Evolutionary conservation across 1,284 basidiomycete species (phyloP), one percentile per base, ranked within the genome.

Genomic region (Cutaneotrichosporon dermatis): DNA sequence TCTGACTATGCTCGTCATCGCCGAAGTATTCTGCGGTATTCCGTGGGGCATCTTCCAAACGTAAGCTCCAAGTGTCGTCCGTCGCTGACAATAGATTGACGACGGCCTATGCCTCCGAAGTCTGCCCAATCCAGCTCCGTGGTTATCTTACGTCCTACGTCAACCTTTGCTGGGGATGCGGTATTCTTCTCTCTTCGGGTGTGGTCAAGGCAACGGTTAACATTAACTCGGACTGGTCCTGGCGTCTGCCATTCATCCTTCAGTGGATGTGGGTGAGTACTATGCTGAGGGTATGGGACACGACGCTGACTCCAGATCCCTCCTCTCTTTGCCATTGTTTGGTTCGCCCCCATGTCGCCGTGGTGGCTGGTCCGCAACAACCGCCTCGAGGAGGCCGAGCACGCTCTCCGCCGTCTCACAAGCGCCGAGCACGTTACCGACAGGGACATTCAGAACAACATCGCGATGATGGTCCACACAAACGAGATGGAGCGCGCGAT

Each of bases 71-170:
- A 25, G 25, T 25, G 25, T 25, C 25, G 25, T 25, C 25, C 25
- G 25, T 25, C 25, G 25, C 25, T 25, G 25, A 25, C 25, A 25
- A 25, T 25, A 25, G 25, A 4, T 37, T 62, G 2, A 58, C 61
- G 4, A 62, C 54, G 4, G 41, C 61, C 12, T 80, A 80, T 65
- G 79, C 79, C 16, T 70, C 79, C 43, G 80, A 81, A 44, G 72
- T 81, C 46, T 74, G 72, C 51, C 80, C 80, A 4, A 71, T 79
- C 44, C 66, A 69, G 8, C 71, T 81, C 8, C 77, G 80, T 35
- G 66, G 48, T 25, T 62, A 59, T 54, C 61, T 62, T 11, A 79
- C 79, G 37, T 72, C 74, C 51, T 80, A 73, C 61, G 78, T 80
- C 64, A 79, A 79, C 66, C 63, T 76, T 37, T 73, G 71, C 59